Base-by-base conservation (phyloP, 106 monocot genomes). In the Dendrobium nobile region DNA sequence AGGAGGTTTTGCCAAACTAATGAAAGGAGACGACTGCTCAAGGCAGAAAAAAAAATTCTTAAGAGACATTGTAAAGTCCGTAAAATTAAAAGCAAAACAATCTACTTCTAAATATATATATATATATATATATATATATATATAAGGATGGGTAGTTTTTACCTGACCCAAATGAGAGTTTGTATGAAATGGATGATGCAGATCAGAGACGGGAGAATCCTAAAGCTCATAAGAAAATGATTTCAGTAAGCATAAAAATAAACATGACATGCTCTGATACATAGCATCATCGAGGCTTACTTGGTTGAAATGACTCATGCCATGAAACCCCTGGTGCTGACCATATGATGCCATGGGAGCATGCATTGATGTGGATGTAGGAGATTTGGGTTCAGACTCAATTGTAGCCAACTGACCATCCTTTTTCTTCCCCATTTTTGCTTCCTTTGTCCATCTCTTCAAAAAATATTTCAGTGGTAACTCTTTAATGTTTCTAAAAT, bases 401-500 rank as follows among this genome's bases (percentile, higher is more conserved):
- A 26, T 73, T 59, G 72, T 54, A 77, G 27, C 40, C 20, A 56
- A 78, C 75, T 73, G 37, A 44, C 75, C 41, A 15, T 83, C 80
- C 61, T 73, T 42, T 68, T 67, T 65, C 37, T 67, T 76, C 41
- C 64, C 75, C 58, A 54, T 55, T 76, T 86, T 88, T 24, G 83
- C 88, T 65, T 84, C 80, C 59, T 83, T 89, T 40, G 84, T 82
- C 89, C 89, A 89, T 41, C 89, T 89, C 67, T 79, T 89, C 81
- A 89, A 82, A 79, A 79, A 89, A 82, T 86, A 89, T 19, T 54
- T 86, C 26, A 84, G 56, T 20, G 89, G 89, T 64, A 89, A 73
- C 84, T 89, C 86, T 40, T 89, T 89, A 40, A 86, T 86, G 37
- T 89, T 89, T 79, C 81, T 84, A 79, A 86, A 84, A 77, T 86